Evolutionary conservation across 1,284 basidiomycete genomes (phyloP).

Genomic region (Malassezia obtusa): DNA sequence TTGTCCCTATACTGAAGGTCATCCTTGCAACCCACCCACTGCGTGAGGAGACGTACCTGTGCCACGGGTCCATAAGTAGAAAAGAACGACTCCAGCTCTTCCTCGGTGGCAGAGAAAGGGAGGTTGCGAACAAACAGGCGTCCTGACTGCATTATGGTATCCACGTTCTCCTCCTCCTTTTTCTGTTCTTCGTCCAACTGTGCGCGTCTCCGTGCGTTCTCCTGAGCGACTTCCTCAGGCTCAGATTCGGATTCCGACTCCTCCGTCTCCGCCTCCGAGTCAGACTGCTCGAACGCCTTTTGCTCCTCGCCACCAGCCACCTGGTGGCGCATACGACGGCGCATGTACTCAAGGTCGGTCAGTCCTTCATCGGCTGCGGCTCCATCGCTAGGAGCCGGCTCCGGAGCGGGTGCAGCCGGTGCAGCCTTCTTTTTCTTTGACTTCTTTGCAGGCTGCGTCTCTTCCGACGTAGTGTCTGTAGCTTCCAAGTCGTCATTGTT

Average conservation of each 20-base stretch:
- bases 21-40: constrained; percentile 21
- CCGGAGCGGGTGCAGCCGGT: constrained; percentile 1
- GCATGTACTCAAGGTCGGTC: constrained; percentile 49
- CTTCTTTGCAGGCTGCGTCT: constrained; percentile 22
- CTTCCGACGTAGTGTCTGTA: constrained; percentile 10
- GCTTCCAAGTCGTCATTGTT: constrained; percentile 30
- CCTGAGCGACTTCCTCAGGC: constrained; percentile 17
- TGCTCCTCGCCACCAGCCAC: constrained; percentile 30
- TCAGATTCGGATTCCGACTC: constrained; percentile 22
- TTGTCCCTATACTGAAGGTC: constrained; percentile 47
- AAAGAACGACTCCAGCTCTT: constrained; percentile 65
- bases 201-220: constrained; percentile 15
- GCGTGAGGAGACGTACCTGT: constrained; percentile 39
- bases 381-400: constrained; percentile 19
- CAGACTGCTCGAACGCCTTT: constrained; percentile 37
- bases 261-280: constrained; percentile 29
- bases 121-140: constrained; percentile 86
- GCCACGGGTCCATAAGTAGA: constrained; percentile 61
- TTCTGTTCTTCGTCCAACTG: constrained; percentile 24
- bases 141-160: constrained; percentile 64
- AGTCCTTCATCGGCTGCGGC: constrained; percentile 34
- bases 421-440: constrained; percentile 16
- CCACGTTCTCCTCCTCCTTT: constrained; percentile 45
- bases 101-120: constrained; percentile 68
- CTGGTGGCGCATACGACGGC: constrained; percentile 47